Conservation (phyloP, 129 eudicot species). For the Scalesia atractyloides region DNA sequence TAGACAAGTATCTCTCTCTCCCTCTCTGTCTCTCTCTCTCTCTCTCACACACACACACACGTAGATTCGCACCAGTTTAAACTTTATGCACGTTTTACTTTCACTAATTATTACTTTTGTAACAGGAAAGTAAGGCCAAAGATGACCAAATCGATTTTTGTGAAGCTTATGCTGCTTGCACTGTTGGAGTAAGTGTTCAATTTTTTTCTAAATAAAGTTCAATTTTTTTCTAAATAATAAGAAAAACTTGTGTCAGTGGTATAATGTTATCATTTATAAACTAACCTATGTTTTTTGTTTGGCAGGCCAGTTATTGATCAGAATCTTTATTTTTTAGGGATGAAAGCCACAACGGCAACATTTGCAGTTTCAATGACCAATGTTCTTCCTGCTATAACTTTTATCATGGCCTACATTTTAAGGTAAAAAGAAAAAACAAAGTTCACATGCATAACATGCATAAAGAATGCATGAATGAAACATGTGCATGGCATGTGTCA, state of each 20-base stretch:
- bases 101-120: conserved; percentile 20
- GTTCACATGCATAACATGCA: conserved; percentile 2
- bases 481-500: conserved; percentile 13
- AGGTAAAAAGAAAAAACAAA: conserved; percentile 42
- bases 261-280: conserved; percentile 10
- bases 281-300: conserved; percentile 1
- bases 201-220: no score
- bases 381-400: conserved; percentile 92
- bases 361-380: conserved; percentile 90
- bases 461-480: conserved; percentile 1
- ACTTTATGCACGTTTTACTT: background rate
- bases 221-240: conserved; percentile 3
- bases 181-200: conserved; percentile 63
- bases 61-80: background rate
- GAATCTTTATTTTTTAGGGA: conserved; percentile 77
- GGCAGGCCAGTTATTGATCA: conserved; percentile 97
- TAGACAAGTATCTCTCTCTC: conserved; percentile 61
- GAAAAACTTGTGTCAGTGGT: background rate
- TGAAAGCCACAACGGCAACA: conserved; percentile 95
- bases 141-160: conserved; percentile 66
- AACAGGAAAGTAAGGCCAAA: conserved; percentile 84
- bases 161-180: conserved; percentile 62
- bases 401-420: conserved; percentile 73
- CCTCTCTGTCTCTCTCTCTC: background rate
- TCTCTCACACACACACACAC: conserved; percentile 14